Conservation (phyloP, 2,329 filamentous ascomycete species). For the Aspergillus tamarii region DNA sequence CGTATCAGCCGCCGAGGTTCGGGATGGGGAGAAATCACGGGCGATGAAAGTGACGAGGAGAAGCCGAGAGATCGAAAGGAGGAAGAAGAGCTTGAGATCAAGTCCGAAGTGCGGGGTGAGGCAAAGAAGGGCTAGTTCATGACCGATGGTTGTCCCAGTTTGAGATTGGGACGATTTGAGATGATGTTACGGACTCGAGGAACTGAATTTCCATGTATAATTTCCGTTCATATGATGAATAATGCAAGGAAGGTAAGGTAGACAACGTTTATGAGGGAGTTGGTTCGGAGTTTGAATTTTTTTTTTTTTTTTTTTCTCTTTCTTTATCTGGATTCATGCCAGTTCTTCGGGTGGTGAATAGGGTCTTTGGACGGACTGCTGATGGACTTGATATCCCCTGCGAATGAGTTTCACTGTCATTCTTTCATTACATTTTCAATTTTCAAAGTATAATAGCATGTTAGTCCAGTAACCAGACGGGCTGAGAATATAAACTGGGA, state of each 20-base stretch:
- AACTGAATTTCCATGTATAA: constrained; percentile 1
- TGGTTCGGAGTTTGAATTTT: neutral
- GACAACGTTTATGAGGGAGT: constrained; percentile 2
- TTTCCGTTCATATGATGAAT: constrained; percentile 2
- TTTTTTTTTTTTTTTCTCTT: neutral
- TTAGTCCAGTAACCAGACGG: neutral
- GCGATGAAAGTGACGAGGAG: constrained; percentile 40
- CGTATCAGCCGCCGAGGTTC: constrained; percentile 48
- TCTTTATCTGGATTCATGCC: neutral
- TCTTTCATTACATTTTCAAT: constrained; percentile 11
- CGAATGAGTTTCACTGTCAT: constrained; percentile 11
- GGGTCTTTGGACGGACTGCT: neutral
- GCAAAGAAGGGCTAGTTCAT: constrained; percentile 2
- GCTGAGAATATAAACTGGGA: neutral
- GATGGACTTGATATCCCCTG: constrained; percentile 7
- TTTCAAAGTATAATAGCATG: neutral
- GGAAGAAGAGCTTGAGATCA: constrained; percentile 3
- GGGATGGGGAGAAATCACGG: constrained; percentile 49
- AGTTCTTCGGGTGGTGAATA: constrained; percentile 1
- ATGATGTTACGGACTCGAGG: constrained; percentile 4
- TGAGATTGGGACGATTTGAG: neutral
- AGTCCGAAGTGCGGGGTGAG: neutral
- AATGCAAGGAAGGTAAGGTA: constrained; percentile 1
- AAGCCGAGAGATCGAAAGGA: constrained; percentile 23
- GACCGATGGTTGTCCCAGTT: neutral